Evolutionary conservation across 1,284 basidiomycete genomes (phyloP).

Genomic region (Phylloporus gajari): DNA sequence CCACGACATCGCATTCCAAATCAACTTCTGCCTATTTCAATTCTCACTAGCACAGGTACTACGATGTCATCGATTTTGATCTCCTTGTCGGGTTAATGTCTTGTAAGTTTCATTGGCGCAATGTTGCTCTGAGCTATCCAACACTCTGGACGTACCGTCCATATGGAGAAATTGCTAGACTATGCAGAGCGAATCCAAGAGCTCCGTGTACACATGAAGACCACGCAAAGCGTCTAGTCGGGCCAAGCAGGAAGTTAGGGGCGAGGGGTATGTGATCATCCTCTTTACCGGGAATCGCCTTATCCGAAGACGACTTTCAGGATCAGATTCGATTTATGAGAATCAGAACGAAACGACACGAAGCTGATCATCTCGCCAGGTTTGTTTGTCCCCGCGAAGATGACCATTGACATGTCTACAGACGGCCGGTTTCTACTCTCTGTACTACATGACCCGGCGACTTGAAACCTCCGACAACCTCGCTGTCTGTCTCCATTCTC

Average conservation of each 20-base stretch:
- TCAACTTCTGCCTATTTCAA: too few species aligned
- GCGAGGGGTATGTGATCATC: slow-evolving; percentile 55
- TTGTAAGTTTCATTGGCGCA: too few species aligned
- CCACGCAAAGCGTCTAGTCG: slow-evolving; percentile 73
- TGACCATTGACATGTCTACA: slow-evolving; percentile 43
- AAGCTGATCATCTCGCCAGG: slow-evolving; percentile 95
- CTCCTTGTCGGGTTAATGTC: too few species aligned
- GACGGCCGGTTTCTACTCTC: slow-evolving; percentile 87
- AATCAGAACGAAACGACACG: slow-evolving; percentile 90
- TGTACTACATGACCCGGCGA: slow-evolving; percentile 81
- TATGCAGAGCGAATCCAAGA: too few species aligned
- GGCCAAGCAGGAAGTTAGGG: slow-evolving; percentile 80
- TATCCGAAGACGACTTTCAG: slow-evolving; percentile 50
- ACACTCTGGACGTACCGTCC: too few species aligned
- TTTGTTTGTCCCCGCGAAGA: slow-evolving; percentile 49
- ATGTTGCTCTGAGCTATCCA: too few species aligned
- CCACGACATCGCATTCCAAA: too few species aligned
- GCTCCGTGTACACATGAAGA: too few species aligned
- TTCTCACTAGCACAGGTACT: too few species aligned
- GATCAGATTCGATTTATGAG: slow-evolving; percentile 90
- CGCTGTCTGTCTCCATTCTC: slow-evolving; percentile 1
- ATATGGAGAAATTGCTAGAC: too few species aligned
- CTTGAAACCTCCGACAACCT: slow-evolving; percentile 25
- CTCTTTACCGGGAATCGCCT: background rate
- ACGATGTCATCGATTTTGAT: too few species aligned